Base-by-base conservation (phyloP, 495 filamentous ascomycete species). In the Aspergillus asperescens region DNA sequence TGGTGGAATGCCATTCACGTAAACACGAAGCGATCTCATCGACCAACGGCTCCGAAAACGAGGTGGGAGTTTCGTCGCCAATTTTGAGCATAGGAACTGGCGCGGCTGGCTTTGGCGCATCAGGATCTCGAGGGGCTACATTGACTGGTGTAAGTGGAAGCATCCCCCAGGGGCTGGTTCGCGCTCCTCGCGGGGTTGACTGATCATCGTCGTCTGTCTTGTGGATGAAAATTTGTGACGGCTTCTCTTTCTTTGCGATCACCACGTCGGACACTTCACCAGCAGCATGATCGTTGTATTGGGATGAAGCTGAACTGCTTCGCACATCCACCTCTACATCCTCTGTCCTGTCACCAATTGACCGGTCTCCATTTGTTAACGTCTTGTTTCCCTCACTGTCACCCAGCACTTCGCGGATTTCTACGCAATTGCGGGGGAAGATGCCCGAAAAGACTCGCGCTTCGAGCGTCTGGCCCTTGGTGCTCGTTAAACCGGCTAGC, bases 81-180 rank as follows among this genome's bases (percentile, higher is more conserved):
- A 97, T 89, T 65, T 96, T 95, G 31, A 98, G 77, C 88, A 96
- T 92, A 7, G 93, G 93, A 2, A 98, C 94, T 0, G 93, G 93
- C 7, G 94, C 94, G 2, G 88, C 80, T 22, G 90, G 94, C 60
- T 88, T 87, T 12, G 86, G 85, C 23, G 76, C 78, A 62, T 82
- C 77, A 2, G 74, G 72, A 44, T 75, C 71, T 27, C 73, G 65
- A n/a, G 71, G 69, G 20, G 70, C 56, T 42, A 63, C 31, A 2
- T 63, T 58, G 34, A 69, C 48, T 0, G 73, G 71, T 2, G 73
- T 71, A 16, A 67, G 62, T 18, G 70, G 65, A 8, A 73, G 62
- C 0, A 62, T 64, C 20, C 54, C 60, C 27, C 54, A 63, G 13
- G 65, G 62, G 9, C 59, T 60, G n/a, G 32, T 38, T 0, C 38